Conservation (phyloP, 257 asterid species). For the Petunia axillaris region DNA sequence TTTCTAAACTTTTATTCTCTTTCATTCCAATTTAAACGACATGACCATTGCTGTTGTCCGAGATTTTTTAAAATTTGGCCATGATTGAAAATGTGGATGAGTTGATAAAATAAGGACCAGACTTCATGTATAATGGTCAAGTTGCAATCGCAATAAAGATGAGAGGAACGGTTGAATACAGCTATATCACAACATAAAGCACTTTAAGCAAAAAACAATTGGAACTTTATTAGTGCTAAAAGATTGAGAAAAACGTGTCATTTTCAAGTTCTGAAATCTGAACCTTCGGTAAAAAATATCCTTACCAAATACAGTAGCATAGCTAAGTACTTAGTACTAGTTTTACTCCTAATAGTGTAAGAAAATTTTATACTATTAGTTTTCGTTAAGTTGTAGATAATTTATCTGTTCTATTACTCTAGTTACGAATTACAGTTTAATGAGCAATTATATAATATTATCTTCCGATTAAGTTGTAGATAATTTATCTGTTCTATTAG, state of each 20-base stretch:
- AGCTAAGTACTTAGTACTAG: too few relatives aligned
- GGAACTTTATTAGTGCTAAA: background rate
- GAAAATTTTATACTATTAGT: too few relatives aligned
- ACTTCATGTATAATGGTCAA: background rate
- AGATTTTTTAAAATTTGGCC: background rate
- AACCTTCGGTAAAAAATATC: background rate
- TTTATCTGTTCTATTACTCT: too few relatives aligned
- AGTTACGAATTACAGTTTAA: too few relatives aligned
- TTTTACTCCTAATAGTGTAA: too few relatives aligned
- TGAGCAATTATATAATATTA: too few relatives aligned
- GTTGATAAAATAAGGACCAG: background rate
- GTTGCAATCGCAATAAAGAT: background rate
- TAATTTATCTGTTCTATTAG: too few relatives aligned
- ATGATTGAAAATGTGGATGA: background rate
- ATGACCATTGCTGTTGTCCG: background rate
- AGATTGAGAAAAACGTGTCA: background rate
- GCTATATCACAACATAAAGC: background rate
- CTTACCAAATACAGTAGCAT: background rate
- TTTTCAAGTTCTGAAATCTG: background rate
- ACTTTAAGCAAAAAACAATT: background rate
- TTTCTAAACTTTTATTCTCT: too few relatives aligned
- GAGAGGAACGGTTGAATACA: background rate
- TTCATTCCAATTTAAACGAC: too few relatives aligned
- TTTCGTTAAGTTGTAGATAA: too few relatives aligned
- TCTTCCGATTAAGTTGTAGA: too few relatives aligned